These are phyloP conservation scores for Tagetes erecta DNA, from an alignment of 129 eudicot species.

Conservation along the genomic window DNA sequence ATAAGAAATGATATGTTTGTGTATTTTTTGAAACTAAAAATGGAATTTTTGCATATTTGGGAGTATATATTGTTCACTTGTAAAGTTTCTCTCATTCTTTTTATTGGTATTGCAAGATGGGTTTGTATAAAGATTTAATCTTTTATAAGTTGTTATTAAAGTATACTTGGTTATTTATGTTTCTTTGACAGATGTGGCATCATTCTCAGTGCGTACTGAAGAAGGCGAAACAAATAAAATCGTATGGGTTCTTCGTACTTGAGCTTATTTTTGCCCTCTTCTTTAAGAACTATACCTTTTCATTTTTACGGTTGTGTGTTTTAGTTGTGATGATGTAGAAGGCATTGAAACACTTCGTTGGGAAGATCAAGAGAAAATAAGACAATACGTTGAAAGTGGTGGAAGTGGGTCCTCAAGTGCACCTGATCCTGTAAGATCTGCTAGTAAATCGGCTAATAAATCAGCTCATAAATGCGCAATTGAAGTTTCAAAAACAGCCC, in stretches of 20 bases:
- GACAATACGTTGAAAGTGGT: conserved; percentile 65
- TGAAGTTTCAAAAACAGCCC: conserved; percentile 70
- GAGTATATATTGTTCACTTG: not conserved
- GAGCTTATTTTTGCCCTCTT: not conserved
- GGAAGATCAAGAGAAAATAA: conserved; percentile 92
- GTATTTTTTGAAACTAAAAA: not conserved
- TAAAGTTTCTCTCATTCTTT: conserved; percentile 7
- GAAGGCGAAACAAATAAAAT: conserved; percentile 86
- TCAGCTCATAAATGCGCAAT: conserved; percentile 45
- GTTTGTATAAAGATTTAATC: conserved; percentile 1
- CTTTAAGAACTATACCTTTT: not conserved
- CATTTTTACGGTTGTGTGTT: conserved; percentile 17
- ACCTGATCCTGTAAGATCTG: conserved; percentile 22
- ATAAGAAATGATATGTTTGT: not conserved
- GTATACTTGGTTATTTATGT: conserved; percentile 6
- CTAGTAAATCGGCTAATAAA: no score
- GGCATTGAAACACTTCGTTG: conserved; percentile 91
- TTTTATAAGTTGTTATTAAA: not conserved
- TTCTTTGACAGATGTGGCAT: conserved; percentile 77
- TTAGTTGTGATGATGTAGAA: conserved; percentile 78
- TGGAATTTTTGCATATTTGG: not conserved
- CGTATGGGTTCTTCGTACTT: conserved; percentile 46
- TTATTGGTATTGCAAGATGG: conserved; percentile 8
- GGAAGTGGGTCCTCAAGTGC: conserved; percentile 32
- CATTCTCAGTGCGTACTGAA: conserved; percentile 78